Base-by-base conservation (phyloP, 2,329 filamentous ascomycete genomes). In the Hypoxylon sp. region DNA sequence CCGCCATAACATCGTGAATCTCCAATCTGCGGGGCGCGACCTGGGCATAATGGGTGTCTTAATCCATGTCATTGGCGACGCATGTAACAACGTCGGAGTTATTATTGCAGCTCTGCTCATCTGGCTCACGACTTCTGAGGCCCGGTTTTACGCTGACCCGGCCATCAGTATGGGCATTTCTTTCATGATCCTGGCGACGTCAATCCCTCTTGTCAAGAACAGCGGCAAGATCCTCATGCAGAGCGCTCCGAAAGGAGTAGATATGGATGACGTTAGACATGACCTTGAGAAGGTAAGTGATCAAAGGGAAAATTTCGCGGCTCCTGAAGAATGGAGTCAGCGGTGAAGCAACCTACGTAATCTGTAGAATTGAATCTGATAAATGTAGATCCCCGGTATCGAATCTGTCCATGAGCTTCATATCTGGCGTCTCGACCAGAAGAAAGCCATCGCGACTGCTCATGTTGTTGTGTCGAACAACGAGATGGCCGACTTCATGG, bases 21-120 rank as follows among this genome's bases (percentile, higher is more conserved):
- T 75, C 8, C 70, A 76, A 53, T 63, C 70, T 12, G 80, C 78
- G 0, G 80, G 80, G 0, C 82, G 81, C 61, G 89, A 93, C 73
- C 80, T 93, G n/a, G 90, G 88, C 9, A 89, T 92, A 81, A 79
- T 91, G 65, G 91, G 89, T 1, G 90, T 92, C 0, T 73, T 93
- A 9, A 78, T 92, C 12, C 91, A 94, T 71, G 85, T 93, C 24
- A 72, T 91, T 2, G 89, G 90, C 30, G 91, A 94, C 72, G 89
- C 90, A 4, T 82, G 91, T 67, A 93, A 93, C 78, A 94, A 94
- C 70, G 76, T 93, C 9, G 91, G 90, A 8, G 91, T 94, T 63
- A 92, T 93, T 50, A 80, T 89, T 33, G 85, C 90, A 0, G 90
- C 89, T 0, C 72, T 89, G 1, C 81, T 92, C 30, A 90, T 93